Conservation (phyloP, 208 protist genomes). For the Acanthamoeba lenticulata region DNA sequence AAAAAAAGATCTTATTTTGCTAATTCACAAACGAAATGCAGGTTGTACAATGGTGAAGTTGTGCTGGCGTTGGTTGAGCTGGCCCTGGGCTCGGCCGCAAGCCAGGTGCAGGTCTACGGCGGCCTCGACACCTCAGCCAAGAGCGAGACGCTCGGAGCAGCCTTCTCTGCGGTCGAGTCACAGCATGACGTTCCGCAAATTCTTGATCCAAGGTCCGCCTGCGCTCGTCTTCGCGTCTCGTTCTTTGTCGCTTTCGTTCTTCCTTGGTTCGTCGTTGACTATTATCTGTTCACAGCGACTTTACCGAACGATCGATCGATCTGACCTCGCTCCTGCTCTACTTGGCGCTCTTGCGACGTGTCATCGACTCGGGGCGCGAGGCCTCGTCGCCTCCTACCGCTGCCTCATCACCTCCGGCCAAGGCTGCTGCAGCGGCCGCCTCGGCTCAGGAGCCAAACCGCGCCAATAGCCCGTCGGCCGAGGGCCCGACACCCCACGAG, state of each 20-base stretch:
- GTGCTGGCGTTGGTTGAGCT: not conserved
- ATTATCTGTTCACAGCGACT: conserved; percentile 10
- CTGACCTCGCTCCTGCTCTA: conserved; percentile 29
- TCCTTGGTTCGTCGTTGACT: too few relatives aligned
- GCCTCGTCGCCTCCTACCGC: too few relatives aligned
- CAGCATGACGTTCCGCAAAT: conserved; percentile 19
- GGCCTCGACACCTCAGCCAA: not conserved
- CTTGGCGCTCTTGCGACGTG: not conserved
- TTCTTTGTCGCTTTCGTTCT: not conserved
- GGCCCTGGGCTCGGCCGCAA: too few relatives aligned
- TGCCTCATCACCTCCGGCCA: too few relatives aligned
- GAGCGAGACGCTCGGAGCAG: not conserved
- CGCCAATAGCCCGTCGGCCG: too few relatives aligned
- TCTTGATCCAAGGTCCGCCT: not conserved
- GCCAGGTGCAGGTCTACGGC: too few relatives aligned
- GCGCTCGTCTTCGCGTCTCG: not conserved
- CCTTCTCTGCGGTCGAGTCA: not conserved
- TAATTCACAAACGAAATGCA: too few relatives aligned
- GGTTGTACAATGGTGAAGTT: conserved; percentile 14
- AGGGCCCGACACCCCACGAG: not conserved
- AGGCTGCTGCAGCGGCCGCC: too few relatives aligned
- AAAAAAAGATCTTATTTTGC: too few relatives aligned
- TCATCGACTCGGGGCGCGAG: too few relatives aligned
- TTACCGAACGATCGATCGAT: not conserved
- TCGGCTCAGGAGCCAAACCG: too few relatives aligned